Evolutionary conservation across 176 grass and related monocot genomes (phyloP).

Genomic region (Carex kokanica): DNA sequence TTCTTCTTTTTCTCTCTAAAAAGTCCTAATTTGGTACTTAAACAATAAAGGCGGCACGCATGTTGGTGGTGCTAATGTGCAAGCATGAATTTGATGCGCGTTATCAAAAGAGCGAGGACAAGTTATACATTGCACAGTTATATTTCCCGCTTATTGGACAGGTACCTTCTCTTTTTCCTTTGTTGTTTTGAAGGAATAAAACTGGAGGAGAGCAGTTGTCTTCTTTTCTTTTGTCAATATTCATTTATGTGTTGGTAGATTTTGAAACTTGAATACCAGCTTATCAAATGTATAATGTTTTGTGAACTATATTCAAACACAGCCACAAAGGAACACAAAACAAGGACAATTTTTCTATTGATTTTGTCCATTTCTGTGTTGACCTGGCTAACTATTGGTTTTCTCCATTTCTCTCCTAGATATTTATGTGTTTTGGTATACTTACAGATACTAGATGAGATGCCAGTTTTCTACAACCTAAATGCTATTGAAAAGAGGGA

Average conservation of each 20-base stretch:
- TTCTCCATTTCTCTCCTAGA: constrained; percentile 9
- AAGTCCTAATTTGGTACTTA: constrained; percentile 16
- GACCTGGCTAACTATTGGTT: background rate
- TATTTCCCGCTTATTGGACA: constrained; percentile 98
- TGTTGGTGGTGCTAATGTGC: constrained; percentile 88
- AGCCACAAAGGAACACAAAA: background rate
- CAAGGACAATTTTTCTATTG: background rate
- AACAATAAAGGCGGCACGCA: constrained; percentile 76
- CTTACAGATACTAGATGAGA: constrained; percentile 99
- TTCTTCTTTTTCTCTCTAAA: background rate
- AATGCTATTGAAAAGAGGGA: constrained; percentile 95
- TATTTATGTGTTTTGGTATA: constrained; percentile 22
- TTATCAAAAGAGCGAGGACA: constrained; percentile 95
- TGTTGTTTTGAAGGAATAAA: background rate
- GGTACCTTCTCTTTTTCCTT: constrained; percentile 27
- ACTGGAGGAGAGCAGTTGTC: background rate
- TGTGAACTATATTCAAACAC: background rate
- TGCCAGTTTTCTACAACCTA: constrained; percentile 99
- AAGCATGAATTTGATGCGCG: constrained; percentile 99
- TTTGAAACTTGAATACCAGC: background rate
- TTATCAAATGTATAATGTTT: background rate
- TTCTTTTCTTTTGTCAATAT: background rate
- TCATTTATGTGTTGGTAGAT: background rate
- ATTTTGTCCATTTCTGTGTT: background rate
- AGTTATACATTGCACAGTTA: constrained; percentile 90